Conservation (phyloP, 2,329 filamentous ascomycete species). For the Talaromyces sp. region DNA sequence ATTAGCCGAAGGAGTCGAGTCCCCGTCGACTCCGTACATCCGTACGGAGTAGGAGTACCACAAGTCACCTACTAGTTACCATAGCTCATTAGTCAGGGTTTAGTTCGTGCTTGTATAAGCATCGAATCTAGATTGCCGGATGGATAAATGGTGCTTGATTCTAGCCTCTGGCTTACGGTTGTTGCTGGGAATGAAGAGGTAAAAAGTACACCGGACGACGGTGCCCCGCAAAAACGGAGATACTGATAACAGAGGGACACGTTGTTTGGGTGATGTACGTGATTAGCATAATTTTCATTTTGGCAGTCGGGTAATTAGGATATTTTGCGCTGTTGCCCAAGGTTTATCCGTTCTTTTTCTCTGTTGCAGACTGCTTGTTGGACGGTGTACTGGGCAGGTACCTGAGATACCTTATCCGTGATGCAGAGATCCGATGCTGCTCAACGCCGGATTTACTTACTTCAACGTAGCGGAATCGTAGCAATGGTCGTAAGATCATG, state of each 20-base stretch:
- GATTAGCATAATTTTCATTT: background rate
- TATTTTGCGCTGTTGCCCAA: background rate
- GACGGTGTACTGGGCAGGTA: background rate
- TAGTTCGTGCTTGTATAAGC: background rate
- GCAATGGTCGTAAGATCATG: too few species aligned
- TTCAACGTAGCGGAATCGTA: too few species aligned
- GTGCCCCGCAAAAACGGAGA: background rate
- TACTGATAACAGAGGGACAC: constrained; percentile 1
- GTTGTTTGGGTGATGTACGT: background rate
- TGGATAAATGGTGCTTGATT: background rate
- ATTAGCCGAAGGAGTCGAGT: background rate
- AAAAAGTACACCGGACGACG: constrained; percentile 4
- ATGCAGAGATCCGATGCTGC: background rate
- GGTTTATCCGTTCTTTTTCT: background rate
- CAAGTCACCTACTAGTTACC: background rate
- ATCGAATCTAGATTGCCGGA: background rate
- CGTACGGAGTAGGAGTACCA: background rate
- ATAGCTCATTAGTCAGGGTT: background rate
- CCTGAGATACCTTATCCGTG: background rate
- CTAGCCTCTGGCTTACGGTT: background rate
- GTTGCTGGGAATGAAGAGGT: background rate
- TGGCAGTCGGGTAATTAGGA: background rate
- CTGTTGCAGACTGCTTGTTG: background rate
- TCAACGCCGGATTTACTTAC: too few species aligned
- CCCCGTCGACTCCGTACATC: background rate